A percentile compares a stretch with the other conserved stretches of the same genome.
Conservation (phyloP, 2,329 filamentous ascomycete species). For the Clonostachys rhizophaga region DNA sequence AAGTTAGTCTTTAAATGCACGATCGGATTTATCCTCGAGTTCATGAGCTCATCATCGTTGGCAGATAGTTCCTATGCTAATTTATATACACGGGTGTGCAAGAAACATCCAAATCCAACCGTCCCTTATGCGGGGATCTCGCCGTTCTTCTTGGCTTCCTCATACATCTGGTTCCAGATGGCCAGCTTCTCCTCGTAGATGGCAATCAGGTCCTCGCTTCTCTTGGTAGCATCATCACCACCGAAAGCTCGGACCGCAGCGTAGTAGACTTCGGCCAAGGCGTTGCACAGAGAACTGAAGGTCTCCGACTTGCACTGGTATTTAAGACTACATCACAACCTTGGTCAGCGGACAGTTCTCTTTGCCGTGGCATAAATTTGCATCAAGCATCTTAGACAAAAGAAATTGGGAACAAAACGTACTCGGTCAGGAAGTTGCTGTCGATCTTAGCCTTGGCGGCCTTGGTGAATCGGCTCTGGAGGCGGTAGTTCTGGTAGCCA, state of each 20-base stretch:
- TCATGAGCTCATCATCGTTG: no score
- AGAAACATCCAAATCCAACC: no score
- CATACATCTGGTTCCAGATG: constrained; percentile 16
- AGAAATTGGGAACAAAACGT: constrained; percentile 10
- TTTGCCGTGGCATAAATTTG: not conserved
- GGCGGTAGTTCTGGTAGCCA: constrained; percentile 48
- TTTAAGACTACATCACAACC: constrained; percentile 11
- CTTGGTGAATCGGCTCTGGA: constrained; percentile 39
- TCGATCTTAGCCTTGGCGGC: constrained; percentile 38
- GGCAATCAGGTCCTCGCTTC: constrained; percentile 17
- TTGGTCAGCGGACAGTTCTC: no score
- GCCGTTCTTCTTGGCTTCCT: constrained; percentile 13
- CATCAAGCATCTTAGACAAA: not conserved
- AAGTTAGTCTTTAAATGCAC: no score
- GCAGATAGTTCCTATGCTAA: no score
- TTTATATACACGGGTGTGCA: no score
- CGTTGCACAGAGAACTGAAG: constrained; percentile 11
- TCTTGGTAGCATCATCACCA: constrained; percentile 10
- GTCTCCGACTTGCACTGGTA: constrained; percentile 15
- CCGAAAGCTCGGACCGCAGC: constrained; percentile 21
- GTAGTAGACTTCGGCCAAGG: constrained; percentile 22
- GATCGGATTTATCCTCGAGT: no score
- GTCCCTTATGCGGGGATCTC: not conserved
- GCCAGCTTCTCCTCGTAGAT: constrained; percentile 18
- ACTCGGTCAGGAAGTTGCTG: constrained; percentile 41